Evolutionary conservation across 2,329 filamentous ascomycete genomes (phyloP).

Genomic region (Colletotrichum spinosum): DNA sequence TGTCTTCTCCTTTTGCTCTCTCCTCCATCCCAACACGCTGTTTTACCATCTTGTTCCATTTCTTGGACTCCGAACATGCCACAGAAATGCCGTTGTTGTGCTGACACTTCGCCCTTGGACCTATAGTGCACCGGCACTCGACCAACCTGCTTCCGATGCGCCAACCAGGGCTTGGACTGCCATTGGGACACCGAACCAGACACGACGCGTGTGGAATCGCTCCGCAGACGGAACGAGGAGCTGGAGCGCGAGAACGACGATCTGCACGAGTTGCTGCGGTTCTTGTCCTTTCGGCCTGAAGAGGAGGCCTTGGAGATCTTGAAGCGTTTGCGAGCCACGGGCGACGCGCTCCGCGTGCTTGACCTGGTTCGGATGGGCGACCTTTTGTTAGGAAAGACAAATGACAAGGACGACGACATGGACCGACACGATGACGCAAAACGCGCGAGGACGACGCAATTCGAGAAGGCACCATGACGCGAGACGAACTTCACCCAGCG

Average conservation of each 20-base stretch:
- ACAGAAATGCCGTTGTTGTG: not conserved
- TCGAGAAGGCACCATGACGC: no score
- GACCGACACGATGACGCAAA: not conserved
- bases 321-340: conserved; percentile 19
- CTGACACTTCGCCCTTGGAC: not conserved
- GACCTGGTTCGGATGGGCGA: conserved; percentile 24
- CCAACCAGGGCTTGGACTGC: conserved; percentile 15
- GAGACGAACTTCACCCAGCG: no score
- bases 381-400: conserved; percentile 6
- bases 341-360: conserved; percentile 16
- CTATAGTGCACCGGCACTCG: conserved; percentile 31
- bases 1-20: not conserved
- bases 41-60: no score
- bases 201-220: conserved; percentile 20
- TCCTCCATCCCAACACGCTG: no score
- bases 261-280: conserved; percentile 8
- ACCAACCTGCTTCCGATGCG: conserved; percentile 29
- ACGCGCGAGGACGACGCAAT: not conserved
- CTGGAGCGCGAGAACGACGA: conserved; percentile 30
- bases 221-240: conserved; percentile 12
- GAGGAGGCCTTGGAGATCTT: conserved; percentile 22
- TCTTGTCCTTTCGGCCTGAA: conserved; percentile 6
- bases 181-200: conserved; percentile 32
- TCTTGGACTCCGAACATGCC: not conserved
- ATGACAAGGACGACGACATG: not conserved